These are phyloP conservation scores for Spongispora temasekensis DNA, from an alignment of 1,284 basidiomycete genomes.

Conservation along the genomic window DNA sequence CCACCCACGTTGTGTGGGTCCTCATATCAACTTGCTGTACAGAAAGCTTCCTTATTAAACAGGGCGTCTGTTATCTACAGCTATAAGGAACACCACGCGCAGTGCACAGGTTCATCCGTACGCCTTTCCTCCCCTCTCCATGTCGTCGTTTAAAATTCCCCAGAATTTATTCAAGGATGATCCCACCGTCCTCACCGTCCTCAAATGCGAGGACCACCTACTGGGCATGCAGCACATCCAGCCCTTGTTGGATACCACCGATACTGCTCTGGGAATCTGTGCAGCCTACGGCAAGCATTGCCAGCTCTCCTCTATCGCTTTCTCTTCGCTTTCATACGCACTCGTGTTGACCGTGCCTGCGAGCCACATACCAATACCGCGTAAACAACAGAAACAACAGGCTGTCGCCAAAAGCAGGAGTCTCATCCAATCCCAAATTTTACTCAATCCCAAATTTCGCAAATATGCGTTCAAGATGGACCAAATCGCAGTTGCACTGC, in stretches of 20 bases:
- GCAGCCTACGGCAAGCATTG: slow-evolving; percentile 39
- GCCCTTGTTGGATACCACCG: slow-evolving; percentile 26
- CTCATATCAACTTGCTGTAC: neutral
- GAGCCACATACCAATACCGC: slow-evolving; percentile 3
- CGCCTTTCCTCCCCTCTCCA: neutral
- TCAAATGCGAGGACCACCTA: neutral
- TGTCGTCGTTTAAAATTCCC: neutral
- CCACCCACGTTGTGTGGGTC: neutral
- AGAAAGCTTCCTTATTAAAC: neutral
- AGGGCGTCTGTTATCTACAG: neutral
- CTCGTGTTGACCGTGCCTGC: slow-evolving; percentile 35
- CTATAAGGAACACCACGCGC: neutral
- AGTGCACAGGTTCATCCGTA: neutral
- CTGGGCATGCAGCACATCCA: slow-evolving; percentile 14
- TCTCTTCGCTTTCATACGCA: slow-evolving; percentile 35
- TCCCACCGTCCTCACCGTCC: neutral
- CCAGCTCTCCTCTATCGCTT: slow-evolving; percentile 36
- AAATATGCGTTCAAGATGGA: slow-evolving; percentile 49
- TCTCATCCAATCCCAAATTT: slow-evolving; percentile 32
- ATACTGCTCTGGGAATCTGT: slow-evolving; percentile 36
- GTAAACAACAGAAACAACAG: slow-evolving; percentile 11
- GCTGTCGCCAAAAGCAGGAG: slow-evolving; percentile 26
- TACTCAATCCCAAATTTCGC: slow-evolving; percentile 28
- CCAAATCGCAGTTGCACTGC: slow-evolving; percentile 43
- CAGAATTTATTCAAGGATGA: slow-evolving; percentile 1